A percentile compares a stretch with the other conserved stretches of the same genome.
Conservation (phyloP, 164 flowering plant genomes). For the Nymphaea colorata region DNA sequence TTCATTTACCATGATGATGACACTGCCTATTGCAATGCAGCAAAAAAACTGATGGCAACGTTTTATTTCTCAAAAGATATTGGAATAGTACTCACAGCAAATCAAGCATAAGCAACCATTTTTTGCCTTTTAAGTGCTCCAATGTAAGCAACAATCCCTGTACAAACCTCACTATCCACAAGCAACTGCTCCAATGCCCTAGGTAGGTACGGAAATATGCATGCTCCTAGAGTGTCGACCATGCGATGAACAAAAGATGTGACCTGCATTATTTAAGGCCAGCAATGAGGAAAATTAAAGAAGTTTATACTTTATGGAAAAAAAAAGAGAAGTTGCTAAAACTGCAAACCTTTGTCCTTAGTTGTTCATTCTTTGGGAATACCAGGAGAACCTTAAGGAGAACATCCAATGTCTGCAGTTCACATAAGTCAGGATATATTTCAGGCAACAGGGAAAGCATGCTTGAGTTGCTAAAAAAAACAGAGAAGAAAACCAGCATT, state of each 20-base stretch:
- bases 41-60: neutral
- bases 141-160: neutral
- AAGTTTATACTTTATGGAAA: neutral
- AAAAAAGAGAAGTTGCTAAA: neutral
- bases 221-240: slow-evolving; percentile 88
- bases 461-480: no score
- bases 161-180: slow-evolving; percentile 70
- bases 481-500: no score
- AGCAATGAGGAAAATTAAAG: slow-evolving; percentile 6
- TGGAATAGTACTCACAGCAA: neutral
- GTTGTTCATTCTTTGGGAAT: slow-evolving; percentile 67
- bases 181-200: slow-evolving; percentile 88
- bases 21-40: neutral
- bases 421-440: slow-evolving; percentile 1
- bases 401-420: slow-evolving; percentile 77
- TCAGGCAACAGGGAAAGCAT: neutral
- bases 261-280: slow-evolving; percentile 35
- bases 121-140: no score
- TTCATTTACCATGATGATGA: no score
- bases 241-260: slow-evolving; percentile 92
- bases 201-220: slow-evolving; percentile 87
- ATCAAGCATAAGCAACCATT: neutral
- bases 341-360: slow-evolving; percentile 65
- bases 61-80: neutral
- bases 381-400: slow-evolving; percentile 77